A percentile compares a stretch with the other conserved stretches of the same genome.
phyloP scores from a whole-genome alignment of 75 land plant genomes.

The Sequoiadendron giganteum region DNA sequence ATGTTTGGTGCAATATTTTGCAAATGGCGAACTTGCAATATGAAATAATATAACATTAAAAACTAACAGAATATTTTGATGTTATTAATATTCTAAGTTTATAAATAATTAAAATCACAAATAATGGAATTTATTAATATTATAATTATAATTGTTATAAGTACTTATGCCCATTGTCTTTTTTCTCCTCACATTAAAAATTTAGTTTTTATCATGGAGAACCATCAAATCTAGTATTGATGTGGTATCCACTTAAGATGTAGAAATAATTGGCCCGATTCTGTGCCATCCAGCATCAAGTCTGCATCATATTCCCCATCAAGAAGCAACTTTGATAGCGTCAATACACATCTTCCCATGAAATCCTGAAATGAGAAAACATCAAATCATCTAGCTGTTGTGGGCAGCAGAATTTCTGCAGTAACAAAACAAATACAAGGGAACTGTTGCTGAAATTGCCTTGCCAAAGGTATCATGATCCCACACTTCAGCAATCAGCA shows the following conservation, averaged over 20 bases:
- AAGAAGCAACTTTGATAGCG: constrained; percentile 47
- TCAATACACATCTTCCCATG: constrained; percentile 50
- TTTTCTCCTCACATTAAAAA: background rate
- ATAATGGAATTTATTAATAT: no score
- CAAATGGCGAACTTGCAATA: background rate
- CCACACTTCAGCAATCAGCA: constrained; percentile 80
- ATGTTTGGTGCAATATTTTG: background rate
- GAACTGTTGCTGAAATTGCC: constrained; percentile 36
- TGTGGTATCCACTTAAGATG: constrained; percentile 51
- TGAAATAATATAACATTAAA: background rate
- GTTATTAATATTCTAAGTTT: no score
- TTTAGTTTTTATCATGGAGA: background rate
- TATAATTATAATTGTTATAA: no score
- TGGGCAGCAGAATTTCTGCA: background rate
- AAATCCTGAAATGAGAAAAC: constrained; percentile 33
- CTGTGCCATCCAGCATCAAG: constrained; percentile 40
- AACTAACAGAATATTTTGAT: background rate
- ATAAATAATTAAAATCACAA: no score
- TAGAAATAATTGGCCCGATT: constrained; percentile 42
- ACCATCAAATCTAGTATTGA: constrained; percentile 24
- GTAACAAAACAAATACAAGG: background rate
- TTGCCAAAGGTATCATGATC: constrained; percentile 94
- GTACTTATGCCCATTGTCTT: background rate
- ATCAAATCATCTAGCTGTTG: background rate
- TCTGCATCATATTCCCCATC: constrained; percentile 37